Base-by-base conservation (phyloP, 208 protist species). In the Trypanosoma boissoni region DNA sequence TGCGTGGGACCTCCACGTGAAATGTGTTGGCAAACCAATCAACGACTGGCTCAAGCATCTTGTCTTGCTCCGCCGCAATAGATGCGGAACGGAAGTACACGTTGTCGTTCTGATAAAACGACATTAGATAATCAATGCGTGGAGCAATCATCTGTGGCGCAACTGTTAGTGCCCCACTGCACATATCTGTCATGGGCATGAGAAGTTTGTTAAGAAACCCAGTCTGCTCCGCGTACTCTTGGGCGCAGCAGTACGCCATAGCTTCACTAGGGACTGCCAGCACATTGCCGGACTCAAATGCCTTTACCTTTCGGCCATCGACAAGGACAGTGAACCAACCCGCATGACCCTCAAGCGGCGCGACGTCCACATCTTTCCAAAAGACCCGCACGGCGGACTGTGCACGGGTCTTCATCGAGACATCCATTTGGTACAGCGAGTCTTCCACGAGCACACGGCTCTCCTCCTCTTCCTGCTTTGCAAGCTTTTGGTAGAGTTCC, bases 91-190 rank as follows among this genome's bases (percentile, higher is more conserved):
- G 86, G 69, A 93, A 95, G 81, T 94, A 97, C 43, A 94, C 27
- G 69, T 97, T 94, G 65, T 97, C 91, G 65, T 90, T 91, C 50
- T 92, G 86, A 55, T 85, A 95, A 45, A 97, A 97, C 23, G 86
- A 87, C 61, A 97, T 81, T 56, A 95, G 80, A 69, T 97, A 95
- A 58, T 94, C 88, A 24, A 97, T 78, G 52, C 91, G 83, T 14
- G 88, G 86, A 21, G 73, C 62, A 52, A 97, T 81, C 78, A 90
- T 91, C 67, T 93, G 83, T 37, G 86, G 87, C 2, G 84, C 76
- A 14, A 95, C 85, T 52, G 93, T 84, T 21, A 92, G 70, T 0
- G 87, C 78, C 2, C 88, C 91, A 58, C 88, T 95, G 72, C 88
- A 91, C 18, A 97, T 72, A 59, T 97, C 91, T 0, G 74, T 78